Conservation (phyloP, 805 yeast genomes). For the Candida chilensis region DNA sequence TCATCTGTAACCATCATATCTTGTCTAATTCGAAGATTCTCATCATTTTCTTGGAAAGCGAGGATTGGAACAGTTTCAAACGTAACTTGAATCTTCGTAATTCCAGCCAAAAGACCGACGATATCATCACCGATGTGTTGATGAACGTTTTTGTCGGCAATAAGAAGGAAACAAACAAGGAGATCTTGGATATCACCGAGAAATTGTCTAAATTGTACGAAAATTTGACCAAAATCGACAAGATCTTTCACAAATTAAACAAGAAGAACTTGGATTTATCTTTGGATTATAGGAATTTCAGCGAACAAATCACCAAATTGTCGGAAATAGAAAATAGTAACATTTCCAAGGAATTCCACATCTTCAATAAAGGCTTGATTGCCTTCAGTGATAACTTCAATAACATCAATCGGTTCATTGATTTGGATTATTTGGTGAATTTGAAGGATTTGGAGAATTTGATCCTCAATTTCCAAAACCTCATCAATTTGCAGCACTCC, state of each 20-base stretch:
- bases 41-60: slow-evolving; percentile 62
- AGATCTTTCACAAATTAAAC: slow-evolving; percentile 63
- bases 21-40: slow-evolving; percentile 63
- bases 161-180: slow-evolving; percentile 69
- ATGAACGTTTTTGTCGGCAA: slow-evolving; percentile 88
- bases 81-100: slow-evolving; percentile 37
- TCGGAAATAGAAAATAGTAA: slow-evolving; percentile 38
- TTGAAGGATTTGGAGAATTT: slow-evolving; percentile 82
- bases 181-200: slow-evolving; percentile 54
- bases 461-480: slow-evolving; percentile 31
- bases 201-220: slow-evolving; percentile 79
- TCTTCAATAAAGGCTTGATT: slow-evolving; percentile 37
- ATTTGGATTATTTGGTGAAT: slow-evolving; percentile 74
- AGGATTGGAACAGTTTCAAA: slow-evolving; percentile 66
- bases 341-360: slow-evolving; percentile 20
- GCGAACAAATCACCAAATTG: slow-evolving; percentile 59
- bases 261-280: slow-evolving; percentile 67
- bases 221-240: slow-evolving; percentile 71
- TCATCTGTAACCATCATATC: slow-evolving; percentile 67
- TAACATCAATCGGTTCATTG: slow-evolving; percentile 40
- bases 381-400: slow-evolving; percentile 30
- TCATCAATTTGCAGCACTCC: slow-evolving; percentile 81
- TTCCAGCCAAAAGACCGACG: slow-evolving; percentile 45
- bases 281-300: slow-evolving; percentile 63
- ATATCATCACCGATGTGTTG: slow-evolving; percentile 80